Base-by-base conservation (phyloP, 164 flowering plant species). In the Berberis thunbergii region DNA sequence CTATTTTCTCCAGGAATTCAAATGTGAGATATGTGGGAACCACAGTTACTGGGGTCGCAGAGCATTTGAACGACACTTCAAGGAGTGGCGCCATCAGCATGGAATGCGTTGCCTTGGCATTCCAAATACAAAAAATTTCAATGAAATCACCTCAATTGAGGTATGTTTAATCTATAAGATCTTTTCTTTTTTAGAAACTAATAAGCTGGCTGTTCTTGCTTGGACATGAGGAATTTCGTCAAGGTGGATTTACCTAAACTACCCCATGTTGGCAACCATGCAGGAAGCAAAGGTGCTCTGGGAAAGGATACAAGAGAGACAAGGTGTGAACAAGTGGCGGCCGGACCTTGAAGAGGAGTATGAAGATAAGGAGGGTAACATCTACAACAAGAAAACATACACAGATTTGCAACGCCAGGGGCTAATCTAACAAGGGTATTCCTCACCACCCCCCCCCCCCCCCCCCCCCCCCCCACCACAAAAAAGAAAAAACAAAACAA, bases 391-490 rank as follows among this genome's bases (percentile, higher is more conserved):
- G 81, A 91, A 92, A 80, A 91, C 99, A 1, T 95, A 75, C 65
- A 83, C 92, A n/a, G 99, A 95, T 81, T 78, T 95, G 60, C 98
- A 89, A 72, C 97, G 99, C 54, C 99, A 95, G 70, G 98, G 99
- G 26, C 75, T 95, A 73, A 82, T 94, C 3, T 94, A 67, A 81
- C 54, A 44, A 12, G 53, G 64, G 57, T 55, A 57, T 2, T 26
- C 26, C 26, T 26, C 26, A 26, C 26, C n/a, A n/a, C n/a, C n/a
- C n/a, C n/a, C n/a, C n/a, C n/a, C n/a, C n/a, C n/a, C n/a, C 26
- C 26, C 26, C 0, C 26, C 0, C 0, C 26, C 26, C 0, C 26
- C 26, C 0, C 26, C 26, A 26, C 26, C 26, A 26, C 26, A 26
- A 26, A 26, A 26, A 26, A 26, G 26, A 26, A 26, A n/a, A n/a